Evolutionary conservation across 768 basidiomycete genomes (phyloP), one percentile per base, ranked within the genome.

Genomic region (Boletus barrowsii): DNA sequence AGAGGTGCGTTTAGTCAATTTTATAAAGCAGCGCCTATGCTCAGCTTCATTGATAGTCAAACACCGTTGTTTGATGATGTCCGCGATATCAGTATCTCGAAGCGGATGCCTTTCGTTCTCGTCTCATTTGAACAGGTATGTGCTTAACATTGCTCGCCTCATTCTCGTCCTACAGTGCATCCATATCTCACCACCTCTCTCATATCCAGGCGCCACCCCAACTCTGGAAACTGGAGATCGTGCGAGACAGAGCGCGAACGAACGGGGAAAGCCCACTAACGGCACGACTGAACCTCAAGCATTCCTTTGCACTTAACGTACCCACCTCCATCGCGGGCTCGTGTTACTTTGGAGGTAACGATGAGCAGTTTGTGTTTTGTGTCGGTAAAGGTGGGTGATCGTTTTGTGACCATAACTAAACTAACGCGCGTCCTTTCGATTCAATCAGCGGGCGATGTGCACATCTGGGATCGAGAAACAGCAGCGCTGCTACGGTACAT

Each of bases 401-500:
- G 9, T 11, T 22, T 20, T 13, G 33, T 35, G 11, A 14, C 33
- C 29, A 9, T 9, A 29, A 29, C 29, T 9, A 10, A 8, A 9
- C 29, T 29, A 14, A 35, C 33, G 13, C 33, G 14, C 33, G 33
- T 29, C 33, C n/a, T 8, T 10, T 4, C 26, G 10, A 13, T 17
- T 18, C 26, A 17, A n/a, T 1, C 57, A 90, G 89, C 80, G 57
- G 90, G 90, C 1, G 86, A 90, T 56, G 87, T 93, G 14, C 86
- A 89, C 60, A 84, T 92, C 24, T 93, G 90, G 90, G 90, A 93
- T 62, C 83, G 84, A 51, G 88, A 90, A 69, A 86, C 86, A 13
- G 90, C 81, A 3, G 77, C 82, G 10, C 69, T 90, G 9, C 72
- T 92, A 4, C 88, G 89, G 50, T 80, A 84, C 54, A 75, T 92